phyloP scores from a whole-genome alignment of 495 filamentous ascomycete species.

The Hypoxylon fragiforme region DNA sequence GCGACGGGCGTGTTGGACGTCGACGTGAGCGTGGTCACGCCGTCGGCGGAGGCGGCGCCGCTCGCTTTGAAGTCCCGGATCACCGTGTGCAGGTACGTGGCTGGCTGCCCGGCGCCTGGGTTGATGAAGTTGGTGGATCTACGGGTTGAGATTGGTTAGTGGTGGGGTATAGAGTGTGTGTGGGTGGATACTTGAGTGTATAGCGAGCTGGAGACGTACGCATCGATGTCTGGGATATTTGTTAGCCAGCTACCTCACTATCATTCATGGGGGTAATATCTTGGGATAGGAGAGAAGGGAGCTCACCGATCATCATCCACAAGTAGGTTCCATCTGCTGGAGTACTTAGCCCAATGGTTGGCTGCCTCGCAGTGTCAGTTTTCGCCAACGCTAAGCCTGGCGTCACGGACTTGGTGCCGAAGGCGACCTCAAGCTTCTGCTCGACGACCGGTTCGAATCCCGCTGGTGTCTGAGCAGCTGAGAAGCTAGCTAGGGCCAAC shows the following conservation, averaged over 20 bases:
- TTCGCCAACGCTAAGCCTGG: slow-evolving; percentile 46
- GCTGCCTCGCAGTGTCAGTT: slow-evolving; percentile 43
- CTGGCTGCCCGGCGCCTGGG: slow-evolving; percentile 37
- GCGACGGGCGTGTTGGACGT: slow-evolving; percentile 43
- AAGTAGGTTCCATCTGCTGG: slow-evolving; percentile 46
- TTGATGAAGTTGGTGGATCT: slow-evolving; percentile 47
- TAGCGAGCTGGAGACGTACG: slow-evolving; percentile 35
- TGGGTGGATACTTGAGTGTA: neutral
- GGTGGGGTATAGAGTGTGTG: neutral
- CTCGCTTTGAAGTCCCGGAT: slow-evolving; percentile 49
- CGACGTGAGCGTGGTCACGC: slow-evolving; percentile 43
- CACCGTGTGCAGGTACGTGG: slow-evolving; percentile 51
- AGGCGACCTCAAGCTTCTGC: slow-evolving; percentile 48
- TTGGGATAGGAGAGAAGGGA: too few species aligned
- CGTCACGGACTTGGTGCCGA: slow-evolving; percentile 45
- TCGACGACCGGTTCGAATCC: slow-evolving; percentile 47
- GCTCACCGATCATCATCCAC: slow-evolving; percentile 51
- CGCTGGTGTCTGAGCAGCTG: slow-evolving; percentile 46
- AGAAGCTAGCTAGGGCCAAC: slow-evolving; percentile 25
- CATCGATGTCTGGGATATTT: slow-evolving; percentile 41
- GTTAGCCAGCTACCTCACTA: slow-evolving; percentile 7
- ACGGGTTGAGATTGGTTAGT: neutral
- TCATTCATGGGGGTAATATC: too few species aligned
- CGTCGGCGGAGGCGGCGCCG: slow-evolving; percentile 33
- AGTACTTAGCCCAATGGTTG: slow-evolving; percentile 46